Evolutionary conservation across 148 eudicot genomes (phyloP).

Genomic region (Camellia japonica): DNA sequence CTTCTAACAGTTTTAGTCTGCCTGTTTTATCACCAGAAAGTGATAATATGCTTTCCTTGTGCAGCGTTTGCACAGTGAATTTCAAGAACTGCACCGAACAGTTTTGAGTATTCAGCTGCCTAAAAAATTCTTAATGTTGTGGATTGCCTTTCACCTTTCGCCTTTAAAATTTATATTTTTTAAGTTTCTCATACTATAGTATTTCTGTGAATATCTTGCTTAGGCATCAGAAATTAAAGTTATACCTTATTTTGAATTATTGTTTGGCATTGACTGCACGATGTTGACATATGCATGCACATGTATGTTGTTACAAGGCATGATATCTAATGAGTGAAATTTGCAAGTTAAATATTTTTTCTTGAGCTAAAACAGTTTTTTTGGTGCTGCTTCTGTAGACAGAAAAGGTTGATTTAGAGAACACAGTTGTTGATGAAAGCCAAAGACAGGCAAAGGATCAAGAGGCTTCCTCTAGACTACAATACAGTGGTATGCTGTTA

Average conservation of each 20-base stretch:
- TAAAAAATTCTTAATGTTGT: background rate
- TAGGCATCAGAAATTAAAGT: background rate
- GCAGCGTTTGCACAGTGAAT: background rate
- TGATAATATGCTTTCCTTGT: background rate
- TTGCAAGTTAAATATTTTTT: background rate
- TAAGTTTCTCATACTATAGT: background rate
- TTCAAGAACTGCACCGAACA: background rate
- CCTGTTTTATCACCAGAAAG: background rate
- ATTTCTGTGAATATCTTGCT: background rate
- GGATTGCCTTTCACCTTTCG: background rate
- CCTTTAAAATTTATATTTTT: background rate
- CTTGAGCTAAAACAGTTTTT: background rate
- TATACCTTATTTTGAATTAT: background rate
- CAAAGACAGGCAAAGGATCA: conserved; percentile 14
- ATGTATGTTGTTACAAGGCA: background rate
- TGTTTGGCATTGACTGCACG: background rate
- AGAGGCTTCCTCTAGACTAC: conserved; percentile 16
- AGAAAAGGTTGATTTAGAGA: conserved; percentile 35
- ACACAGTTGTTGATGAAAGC: conserved; percentile 28
- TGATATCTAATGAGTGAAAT: background rate
- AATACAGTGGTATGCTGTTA: conserved; percentile 16
- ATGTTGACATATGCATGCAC: background rate
- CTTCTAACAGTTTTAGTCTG: background rate
- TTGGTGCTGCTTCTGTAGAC: conserved; percentile 13
- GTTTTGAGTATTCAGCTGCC: background rate